phyloP scores from a whole-genome alignment of 2,329 filamentous ascomycete species.

The Harringtonia aguacate region DNA sequence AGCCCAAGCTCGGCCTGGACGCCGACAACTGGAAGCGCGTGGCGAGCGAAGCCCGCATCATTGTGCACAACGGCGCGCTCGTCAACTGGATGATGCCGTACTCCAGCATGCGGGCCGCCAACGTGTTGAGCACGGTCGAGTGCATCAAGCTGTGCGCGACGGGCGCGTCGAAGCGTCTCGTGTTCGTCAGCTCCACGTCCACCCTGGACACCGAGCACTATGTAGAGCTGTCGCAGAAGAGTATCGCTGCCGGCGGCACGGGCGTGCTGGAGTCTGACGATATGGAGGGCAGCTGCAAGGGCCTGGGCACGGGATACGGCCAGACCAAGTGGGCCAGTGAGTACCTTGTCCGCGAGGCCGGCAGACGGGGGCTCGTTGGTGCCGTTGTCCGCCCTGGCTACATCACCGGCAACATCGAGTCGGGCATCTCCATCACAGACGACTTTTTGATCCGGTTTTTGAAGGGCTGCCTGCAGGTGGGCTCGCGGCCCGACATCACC shows the following conservation, averaged over 20 bases:
- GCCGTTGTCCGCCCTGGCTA: constrained; percentile 77
- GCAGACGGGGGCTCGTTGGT: constrained; percentile 62
- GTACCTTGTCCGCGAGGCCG: constrained; percentile 65
- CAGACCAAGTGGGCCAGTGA: constrained; percentile 20
- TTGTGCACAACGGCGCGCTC: constrained; percentile 73
- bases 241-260: background rate
- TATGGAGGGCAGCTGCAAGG: too few relatives aligned
- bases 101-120: constrained; percentile 56
- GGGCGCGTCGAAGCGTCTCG: constrained; percentile 61
- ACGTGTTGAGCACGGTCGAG: constrained; percentile 74
- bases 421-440: constrained; percentile 68
- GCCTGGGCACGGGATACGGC: too few relatives aligned
- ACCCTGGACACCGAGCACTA: constrained; percentile 35
- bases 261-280: too few relatives aligned
- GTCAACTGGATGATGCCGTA: constrained; percentile 80
- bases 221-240: background rate
- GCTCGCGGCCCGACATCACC: constrained; percentile 59
- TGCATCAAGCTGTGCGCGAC: constrained; percentile 63
- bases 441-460: constrained; percentile 82
- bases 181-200: constrained; percentile 74
- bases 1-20: constrained; percentile 64
- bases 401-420: constrained; percentile 61
- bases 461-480: constrained; percentile 80
- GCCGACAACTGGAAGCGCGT: constrained; percentile 55
- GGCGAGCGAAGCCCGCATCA: constrained; percentile 54